Evolutionary conservation across 306 rosid genomes (phyloP).

Genomic region (Nissolia schottii): DNA sequence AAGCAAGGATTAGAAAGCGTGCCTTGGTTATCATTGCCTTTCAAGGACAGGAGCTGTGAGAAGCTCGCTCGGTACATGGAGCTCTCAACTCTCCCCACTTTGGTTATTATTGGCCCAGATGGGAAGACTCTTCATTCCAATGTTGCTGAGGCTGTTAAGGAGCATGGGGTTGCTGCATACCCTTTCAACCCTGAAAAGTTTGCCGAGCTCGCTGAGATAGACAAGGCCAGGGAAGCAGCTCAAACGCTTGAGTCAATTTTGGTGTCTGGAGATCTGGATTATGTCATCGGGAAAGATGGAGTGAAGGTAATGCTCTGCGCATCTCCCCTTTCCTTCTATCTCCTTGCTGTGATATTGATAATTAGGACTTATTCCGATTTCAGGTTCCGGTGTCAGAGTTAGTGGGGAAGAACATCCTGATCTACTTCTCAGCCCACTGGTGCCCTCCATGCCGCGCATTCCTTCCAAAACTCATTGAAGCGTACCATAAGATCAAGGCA

Average conservation of each 20-base stretch:
- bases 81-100: slow-evolving; percentile 48
- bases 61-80: slow-evolving; percentile 51
- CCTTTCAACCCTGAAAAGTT: slow-evolving; percentile 72
- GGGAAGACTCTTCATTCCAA: slow-evolving; percentile 58
- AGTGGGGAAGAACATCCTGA: slow-evolving; percentile 61
- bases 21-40: slow-evolving; percentile 69
- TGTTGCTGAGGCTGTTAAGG: slow-evolving; percentile 48
- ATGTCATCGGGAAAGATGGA: slow-evolving; percentile 46
- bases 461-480: slow-evolving; percentile 58
- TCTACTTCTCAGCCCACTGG: slow-evolving; percentile 90
- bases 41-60: slow-evolving; percentile 40
- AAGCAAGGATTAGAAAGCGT: slow-evolving; percentile 27
- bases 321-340: background rate
- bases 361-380: background rate
- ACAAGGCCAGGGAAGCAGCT: slow-evolving; percentile 52
- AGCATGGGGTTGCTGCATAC: slow-evolving; percentile 57
- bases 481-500: slow-evolving; percentile 59
- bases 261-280: slow-evolving; percentile 45
- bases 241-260: slow-evolving; percentile 68
- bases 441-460: slow-evolving; percentile 78
- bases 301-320: slow-evolving; percentile 40
- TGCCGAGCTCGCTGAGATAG: slow-evolving; percentile 46
- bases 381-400: slow-evolving; percentile 67
- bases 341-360: background rate
- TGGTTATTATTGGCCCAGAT: slow-evolving; percentile 65